phyloP scores from a whole-genome alignment of 2,329 filamentous ascomycete genomes.

The Chalaropsis ovoidea region DNA sequence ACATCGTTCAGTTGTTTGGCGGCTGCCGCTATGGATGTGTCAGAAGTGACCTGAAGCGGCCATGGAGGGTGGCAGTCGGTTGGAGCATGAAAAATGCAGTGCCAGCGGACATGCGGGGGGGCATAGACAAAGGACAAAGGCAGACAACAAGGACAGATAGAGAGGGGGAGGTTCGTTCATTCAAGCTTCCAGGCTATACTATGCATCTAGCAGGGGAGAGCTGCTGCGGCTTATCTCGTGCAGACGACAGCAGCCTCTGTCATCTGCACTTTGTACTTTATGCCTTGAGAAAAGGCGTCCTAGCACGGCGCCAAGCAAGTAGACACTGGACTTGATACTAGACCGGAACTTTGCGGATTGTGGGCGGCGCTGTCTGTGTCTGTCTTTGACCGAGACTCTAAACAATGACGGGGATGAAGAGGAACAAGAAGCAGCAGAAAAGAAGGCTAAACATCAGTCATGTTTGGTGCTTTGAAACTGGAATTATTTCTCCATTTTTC shows the following conservation, averaged over 20 bases:
- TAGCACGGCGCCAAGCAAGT: not conserved
- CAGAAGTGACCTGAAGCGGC: not conserved
- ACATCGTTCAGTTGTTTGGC: not conserved
- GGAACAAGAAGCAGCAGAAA: not conserved
- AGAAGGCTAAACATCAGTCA: conserved; percentile 1
- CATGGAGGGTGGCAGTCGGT: not conserved
- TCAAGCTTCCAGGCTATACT: not conserved
- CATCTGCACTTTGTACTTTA: not conserved
- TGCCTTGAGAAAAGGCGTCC: not conserved
- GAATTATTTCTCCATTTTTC: conserved; percentile 8
- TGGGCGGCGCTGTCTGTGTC: not conserved
- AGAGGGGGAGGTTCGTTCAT: not conserved
- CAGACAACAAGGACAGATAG: not conserved
- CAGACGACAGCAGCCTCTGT: not conserved
- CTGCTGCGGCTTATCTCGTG: not conserved
- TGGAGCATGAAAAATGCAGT: not conserved
- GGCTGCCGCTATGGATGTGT: not conserved
- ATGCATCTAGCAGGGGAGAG: not conserved
- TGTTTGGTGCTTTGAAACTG: not conserved
- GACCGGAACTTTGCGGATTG: not conserved
- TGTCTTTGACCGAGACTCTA: not conserved
- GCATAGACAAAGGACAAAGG: too few relatives aligned
- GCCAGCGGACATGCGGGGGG: too few relatives aligned
- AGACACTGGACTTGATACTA: not conserved
- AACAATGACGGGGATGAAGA: not conserved